Base-by-base conservation (phyloP, 805 yeast genomes). In the Metschnikowia henanensis region DNA sequence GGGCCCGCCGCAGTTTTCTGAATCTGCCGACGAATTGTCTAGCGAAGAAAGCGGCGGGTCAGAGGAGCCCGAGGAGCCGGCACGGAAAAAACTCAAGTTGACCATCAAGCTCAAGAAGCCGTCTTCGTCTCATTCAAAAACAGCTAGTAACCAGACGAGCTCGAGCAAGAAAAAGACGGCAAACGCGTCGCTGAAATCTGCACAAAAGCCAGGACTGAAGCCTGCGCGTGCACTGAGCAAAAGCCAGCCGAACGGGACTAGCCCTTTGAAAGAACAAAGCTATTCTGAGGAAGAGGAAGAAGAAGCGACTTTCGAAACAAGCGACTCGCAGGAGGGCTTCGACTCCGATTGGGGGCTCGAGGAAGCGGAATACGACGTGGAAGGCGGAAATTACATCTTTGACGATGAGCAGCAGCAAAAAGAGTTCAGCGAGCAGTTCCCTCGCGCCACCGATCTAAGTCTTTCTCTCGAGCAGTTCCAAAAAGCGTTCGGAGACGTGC, bases 281-380 rank as follows among this genome's bases (percentile, higher is more conserved):
- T 9, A 9, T 23, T 23, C 26, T 9, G 26, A 23, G 12, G 26
- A 23, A 23, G 26, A 23, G 23, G 12, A 17, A 25, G n/a, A 22
- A 19, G 30, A 28, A 6, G 2, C 15, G n/a, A 3, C 30, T 9
- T 7, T 22, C 16, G 6, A 21, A n/a, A 21, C 19, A 5, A 26
- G 31, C 6, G 35, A 23, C 18, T 19, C 26, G 8, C 41, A 23
- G 18, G 47, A 47, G 29, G 35, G 55, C 25, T 43, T 49, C 36
- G 57, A 50, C 49, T 57, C 69, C 6, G 76, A 71, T 56, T 71
- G 76, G 76, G 76, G 76, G 6, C 45, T 70, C 13, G 74, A 68
- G 12, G 72, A 65, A n/a, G 44, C 56, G 12, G 55, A 46, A 4
- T 65, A 55, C 41, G 47, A 53, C 39, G 40, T 26, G 32, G 51